Evolutionary conservation across 2,329 filamentous ascomycete genomes (phyloP).

Genomic region (Sclerotinia minor): DNA sequence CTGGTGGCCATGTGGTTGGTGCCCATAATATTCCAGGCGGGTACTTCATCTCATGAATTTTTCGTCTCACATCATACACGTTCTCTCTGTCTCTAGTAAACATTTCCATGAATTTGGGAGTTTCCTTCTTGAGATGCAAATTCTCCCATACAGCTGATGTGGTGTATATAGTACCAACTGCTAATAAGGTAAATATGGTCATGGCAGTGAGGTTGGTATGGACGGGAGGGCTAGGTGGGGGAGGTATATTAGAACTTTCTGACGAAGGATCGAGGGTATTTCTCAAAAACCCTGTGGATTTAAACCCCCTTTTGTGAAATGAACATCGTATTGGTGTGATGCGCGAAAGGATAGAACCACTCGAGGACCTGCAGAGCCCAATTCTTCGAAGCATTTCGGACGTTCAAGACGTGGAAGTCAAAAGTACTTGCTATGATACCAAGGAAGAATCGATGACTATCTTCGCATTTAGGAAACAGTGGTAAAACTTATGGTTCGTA

Average conservation of each 20-base stretch:
- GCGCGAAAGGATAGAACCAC: background rate
- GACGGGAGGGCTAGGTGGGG: background rate
- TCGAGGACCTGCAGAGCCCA: background rate
- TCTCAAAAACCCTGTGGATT: background rate
- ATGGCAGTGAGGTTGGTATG: background rate
- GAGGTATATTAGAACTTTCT: too few species aligned
- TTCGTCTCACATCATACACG: constrained; percentile 9
- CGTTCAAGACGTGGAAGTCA: background rate
- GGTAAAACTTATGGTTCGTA: background rate
- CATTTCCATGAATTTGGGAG: background rate
- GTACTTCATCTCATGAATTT: constrained; percentile 1
- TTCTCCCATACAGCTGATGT: constrained; percentile 5
- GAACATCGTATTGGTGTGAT: background rate
- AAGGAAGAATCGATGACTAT: background rate
- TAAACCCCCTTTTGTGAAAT: background rate
- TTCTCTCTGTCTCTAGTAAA: background rate
- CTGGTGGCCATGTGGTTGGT: constrained; percentile 4
- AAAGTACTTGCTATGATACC: background rate
- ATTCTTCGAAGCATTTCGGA: background rate
- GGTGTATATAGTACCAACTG: constrained; percentile 13
- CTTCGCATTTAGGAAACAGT: background rate
- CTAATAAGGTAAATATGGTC: constrained; percentile 10
- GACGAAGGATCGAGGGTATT: background rate
- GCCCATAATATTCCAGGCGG: background rate
- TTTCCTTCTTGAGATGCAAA: constrained; percentile 14